phyloP scores from a whole-genome alignment of 2,329 filamentous ascomycete species.

The Akanthomyces uredinophilus region DNA sequence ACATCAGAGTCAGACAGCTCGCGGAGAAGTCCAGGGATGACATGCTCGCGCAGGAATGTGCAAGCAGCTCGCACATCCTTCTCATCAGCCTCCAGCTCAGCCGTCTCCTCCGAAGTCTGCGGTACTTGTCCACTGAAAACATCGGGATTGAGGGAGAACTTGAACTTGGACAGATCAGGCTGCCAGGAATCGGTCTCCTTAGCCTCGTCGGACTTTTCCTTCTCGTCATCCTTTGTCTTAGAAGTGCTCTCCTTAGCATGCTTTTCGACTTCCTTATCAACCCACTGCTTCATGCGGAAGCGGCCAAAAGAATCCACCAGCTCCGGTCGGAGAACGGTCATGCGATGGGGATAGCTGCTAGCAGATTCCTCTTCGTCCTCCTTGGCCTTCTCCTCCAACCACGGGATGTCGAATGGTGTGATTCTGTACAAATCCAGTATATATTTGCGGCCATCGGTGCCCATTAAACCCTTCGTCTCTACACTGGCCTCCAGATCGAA shows the following conservation, averaged over 20 bases:
- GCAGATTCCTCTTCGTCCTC: slow-evolving; percentile 38
- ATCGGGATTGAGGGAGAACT: slow-evolving; percentile 87
- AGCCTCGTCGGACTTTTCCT: slow-evolving; percentile 17
- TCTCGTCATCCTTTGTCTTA: slow-evolving; percentile 16
- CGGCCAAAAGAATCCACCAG: slow-evolving; percentile 83
- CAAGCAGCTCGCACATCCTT: slow-evolving; percentile 81
- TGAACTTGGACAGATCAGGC: slow-evolving; percentile 82
- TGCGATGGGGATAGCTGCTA: slow-evolving; percentile 79
- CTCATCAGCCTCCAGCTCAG: slow-evolving; percentile 77
- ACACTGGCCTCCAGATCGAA: slow-evolving; percentile 93
- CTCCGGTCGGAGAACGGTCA: slow-evolving; percentile 90
- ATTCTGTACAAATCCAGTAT: slow-evolving; percentile 95
- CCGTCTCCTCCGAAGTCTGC: slow-evolving; percentile 86
- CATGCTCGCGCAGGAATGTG: slow-evolving; percentile 66
- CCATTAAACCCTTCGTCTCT: slow-evolving; percentile 95
- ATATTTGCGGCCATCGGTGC: slow-evolving; percentile 94
- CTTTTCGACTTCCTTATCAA: slow-evolving; percentile 68
- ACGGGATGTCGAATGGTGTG: slow-evolving; percentile 82
- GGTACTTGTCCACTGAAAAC: slow-evolving; percentile 89
- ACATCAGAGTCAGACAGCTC: slow-evolving; percentile 90
- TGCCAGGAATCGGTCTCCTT: slow-evolving; percentile 35
- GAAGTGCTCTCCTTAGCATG: slow-evolving; percentile 16
- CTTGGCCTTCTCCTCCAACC: slow-evolving; percentile 71
- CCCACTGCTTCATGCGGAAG: slow-evolving; percentile 81
- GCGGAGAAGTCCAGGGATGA: slow-evolving; percentile 78